These are phyloP conservation scores for Lactifluus subvellereus DNA, from an alignment of 768 basidiomycete genomes.

Conservation along the genomic window DNA sequence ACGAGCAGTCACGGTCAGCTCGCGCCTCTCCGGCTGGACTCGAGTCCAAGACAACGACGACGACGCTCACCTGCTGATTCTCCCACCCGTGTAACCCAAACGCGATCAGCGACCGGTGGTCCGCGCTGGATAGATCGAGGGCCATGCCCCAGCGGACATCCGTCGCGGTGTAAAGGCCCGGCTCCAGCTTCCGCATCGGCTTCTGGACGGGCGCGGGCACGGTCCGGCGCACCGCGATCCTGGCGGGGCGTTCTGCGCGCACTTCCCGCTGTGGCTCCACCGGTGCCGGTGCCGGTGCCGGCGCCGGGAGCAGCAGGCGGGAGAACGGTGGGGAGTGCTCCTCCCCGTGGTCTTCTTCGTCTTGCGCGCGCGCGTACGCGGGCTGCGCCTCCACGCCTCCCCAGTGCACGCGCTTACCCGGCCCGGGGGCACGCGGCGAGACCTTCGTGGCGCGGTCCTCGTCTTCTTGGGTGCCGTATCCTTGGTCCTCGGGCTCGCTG, in stretches of 20 bases:
- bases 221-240: conserved; percentile 12
- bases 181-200: conserved; percentile 14
- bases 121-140: conserved; percentile 22
- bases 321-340: conserved; percentile 17
- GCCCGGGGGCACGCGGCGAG: neutral
- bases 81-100: conserved; percentile 24
- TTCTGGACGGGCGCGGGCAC: neutral
- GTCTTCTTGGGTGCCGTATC: conserved; percentile 23
- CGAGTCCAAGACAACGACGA: neutral
- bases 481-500: conserved; percentile 21
- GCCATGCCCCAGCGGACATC: conserved; percentile 23
- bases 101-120: conserved; percentile 19
- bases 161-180: conserved; percentile 21
- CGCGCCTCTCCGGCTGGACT: neutral
- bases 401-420: conserved; percentile 20
- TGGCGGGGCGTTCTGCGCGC: conserved; percentile 13
- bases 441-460: conserved; percentile 13
- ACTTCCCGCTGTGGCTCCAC: conserved; percentile 1
- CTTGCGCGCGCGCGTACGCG: conserved; percentile 2
- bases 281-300: neutral
- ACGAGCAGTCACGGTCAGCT: neutral
- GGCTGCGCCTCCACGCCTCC: conserved; percentile 18
- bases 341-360: conserved; percentile 11
- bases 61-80: conserved; percentile 20
- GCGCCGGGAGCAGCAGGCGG: conserved; percentile 13